Evolutionary conservation across 148 eudicot genomes (phyloP).

Genomic region (Tetragonia tetragonoides): DNA sequence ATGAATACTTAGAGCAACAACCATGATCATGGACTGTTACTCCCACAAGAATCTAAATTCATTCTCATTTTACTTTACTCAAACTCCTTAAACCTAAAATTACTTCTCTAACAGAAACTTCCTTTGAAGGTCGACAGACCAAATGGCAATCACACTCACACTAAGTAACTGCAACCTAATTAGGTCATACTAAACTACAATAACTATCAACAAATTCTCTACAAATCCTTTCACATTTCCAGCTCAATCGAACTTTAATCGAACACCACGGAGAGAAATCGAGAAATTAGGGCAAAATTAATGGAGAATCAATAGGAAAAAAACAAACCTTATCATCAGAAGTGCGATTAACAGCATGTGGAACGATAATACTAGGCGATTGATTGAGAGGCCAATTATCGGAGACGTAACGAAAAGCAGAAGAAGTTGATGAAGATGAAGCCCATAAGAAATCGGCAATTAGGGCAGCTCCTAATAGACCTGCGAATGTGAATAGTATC

Average conservation of each 20-base stretch:
- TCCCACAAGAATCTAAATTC: too few relatives aligned
- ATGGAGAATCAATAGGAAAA: neutral
- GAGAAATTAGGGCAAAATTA: conserved; percentile 7
- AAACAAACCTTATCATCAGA: conserved; percentile 17
- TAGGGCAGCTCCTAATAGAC: conserved; percentile 53
- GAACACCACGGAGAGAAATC: neutral
- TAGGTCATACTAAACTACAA: too few relatives aligned
- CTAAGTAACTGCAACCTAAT: too few relatives aligned
- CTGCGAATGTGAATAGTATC: conserved; percentile 29
- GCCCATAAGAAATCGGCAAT: conserved; percentile 77
- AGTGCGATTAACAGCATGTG: conserved; percentile 12
- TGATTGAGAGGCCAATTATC: conserved; percentile 32
- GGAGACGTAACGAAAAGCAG: conserved; percentile 33
- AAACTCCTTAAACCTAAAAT: too few relatives aligned
- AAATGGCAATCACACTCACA: too few relatives aligned
- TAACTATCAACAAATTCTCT: too few relatives aligned
- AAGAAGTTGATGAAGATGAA: conserved; percentile 56
- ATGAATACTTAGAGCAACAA: too few relatives aligned
- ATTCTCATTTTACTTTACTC: too few relatives aligned
- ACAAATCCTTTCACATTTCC: neutral
- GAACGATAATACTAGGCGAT: conserved; percentile 25
- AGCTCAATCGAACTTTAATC: neutral
- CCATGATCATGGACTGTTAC: too few relatives aligned
- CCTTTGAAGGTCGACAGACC: too few relatives aligned
- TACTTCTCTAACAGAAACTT: too few relatives aligned